A percentile compares a stretch with the other conserved stretches of the same genome.
phyloP scores from a whole-genome alignment of 495 filamentous ascomycete genomes.

The Penicilliopsis zonata region DNA sequence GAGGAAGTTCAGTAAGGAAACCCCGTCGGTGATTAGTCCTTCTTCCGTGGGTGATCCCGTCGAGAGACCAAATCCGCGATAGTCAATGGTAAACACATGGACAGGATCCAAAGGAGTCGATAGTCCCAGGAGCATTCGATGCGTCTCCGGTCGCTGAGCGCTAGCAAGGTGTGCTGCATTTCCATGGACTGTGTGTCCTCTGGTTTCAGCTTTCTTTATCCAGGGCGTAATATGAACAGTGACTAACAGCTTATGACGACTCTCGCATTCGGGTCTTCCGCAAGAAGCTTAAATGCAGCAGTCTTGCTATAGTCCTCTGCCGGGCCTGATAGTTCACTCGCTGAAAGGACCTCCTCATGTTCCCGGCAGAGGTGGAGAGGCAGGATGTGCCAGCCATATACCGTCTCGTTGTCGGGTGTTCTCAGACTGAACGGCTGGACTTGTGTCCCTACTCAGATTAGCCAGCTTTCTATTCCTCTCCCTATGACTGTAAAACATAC shows the following conservation, averaged over 20 bases:
- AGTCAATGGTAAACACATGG: conserved; percentile 67
- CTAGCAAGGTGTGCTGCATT: conserved; percentile 37
- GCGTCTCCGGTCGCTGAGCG: conserved; percentile 28
- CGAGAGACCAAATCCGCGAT: conserved; percentile 79
- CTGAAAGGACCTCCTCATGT: conserved; percentile 33
- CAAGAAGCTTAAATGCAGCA: conserved; percentile 39
- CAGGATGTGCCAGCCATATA: conserved; percentile 52
- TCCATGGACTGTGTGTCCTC: conserved; percentile 26
- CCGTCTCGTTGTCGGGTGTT: conserved; percentile 44
- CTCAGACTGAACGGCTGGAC: conserved; percentile 44
- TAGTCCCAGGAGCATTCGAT: conserved; percentile 26
- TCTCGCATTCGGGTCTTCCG: conserved; percentile 40
- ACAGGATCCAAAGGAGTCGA: conserved; percentile 40
- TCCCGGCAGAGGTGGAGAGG: conserved; percentile 40
- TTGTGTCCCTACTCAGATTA: conserved; percentile 37
- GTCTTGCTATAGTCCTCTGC: conserved; percentile 31
- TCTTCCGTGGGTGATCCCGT: conserved; percentile 70
- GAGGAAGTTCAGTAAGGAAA: conserved; percentile 51
- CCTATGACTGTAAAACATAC: conserved; percentile 30
- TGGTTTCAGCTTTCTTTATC: not conserved
- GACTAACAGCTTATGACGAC: conserved; percentile 47
- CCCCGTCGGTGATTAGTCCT: conserved; percentile 72
- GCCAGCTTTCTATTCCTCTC: not conserved
- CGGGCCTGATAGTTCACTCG: conserved; percentile 29
- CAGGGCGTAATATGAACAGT: too few relatives aligned